Evolutionary conservation across 345 rosid species (phyloP).

Genomic region (Diplotaxis tenuifolia): DNA sequence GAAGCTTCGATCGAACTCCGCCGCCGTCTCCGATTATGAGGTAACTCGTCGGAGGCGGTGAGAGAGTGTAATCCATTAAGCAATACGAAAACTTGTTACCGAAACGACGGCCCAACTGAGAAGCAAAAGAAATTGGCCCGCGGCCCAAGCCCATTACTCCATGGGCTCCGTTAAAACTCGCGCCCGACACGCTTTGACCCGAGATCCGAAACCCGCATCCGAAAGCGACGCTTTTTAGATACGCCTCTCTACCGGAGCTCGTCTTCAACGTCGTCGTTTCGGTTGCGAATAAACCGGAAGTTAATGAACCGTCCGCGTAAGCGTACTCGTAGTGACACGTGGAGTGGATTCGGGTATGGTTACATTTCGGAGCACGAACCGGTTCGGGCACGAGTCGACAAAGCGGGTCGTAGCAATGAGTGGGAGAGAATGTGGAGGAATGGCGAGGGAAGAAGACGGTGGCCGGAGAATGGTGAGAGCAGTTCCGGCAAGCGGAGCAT

Average conservation of each 20-base stretch:
- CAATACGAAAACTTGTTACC: slow-evolving; percentile 82
- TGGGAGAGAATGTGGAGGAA: slow-evolving; percentile 65
- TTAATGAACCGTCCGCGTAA: slow-evolving; percentile 68
- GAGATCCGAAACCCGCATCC: slow-evolving; percentile 81
- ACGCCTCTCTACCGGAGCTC: slow-evolving; percentile 45
- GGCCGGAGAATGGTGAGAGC: slow-evolving; percentile 50
- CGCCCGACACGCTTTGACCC: slow-evolving; percentile 31
- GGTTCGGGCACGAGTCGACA: slow-evolving; percentile 57
- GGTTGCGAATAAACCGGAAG: slow-evolving; percentile 62
- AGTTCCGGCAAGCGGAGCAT: slow-evolving; percentile 74
- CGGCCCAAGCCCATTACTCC: slow-evolving; percentile 93
- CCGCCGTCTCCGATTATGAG: slow-evolving; percentile 47
- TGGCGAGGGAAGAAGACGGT: slow-evolving; percentile 73
- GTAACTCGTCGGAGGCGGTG: slow-evolving; percentile 84
- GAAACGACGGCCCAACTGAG: slow-evolving; percentile 77
- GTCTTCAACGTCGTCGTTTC: slow-evolving; percentile 63
- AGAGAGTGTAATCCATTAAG: slow-evolving; percentile 71
- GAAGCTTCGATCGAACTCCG: slow-evolving; percentile 32
- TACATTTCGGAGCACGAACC: slow-evolving; percentile 44
- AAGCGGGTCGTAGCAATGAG: slow-evolving; percentile 60
- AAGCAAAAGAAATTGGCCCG: slow-evolving; percentile 70
- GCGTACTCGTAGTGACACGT: slow-evolving; percentile 72
- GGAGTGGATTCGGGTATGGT: slow-evolving; percentile 62
- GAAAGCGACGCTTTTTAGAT: slow-evolving; percentile 47
- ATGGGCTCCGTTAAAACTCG: slow-evolving; percentile 70